Conservation (phyloP, 2,329 filamentous ascomycete species). For the Cercospora janseana region DNA sequence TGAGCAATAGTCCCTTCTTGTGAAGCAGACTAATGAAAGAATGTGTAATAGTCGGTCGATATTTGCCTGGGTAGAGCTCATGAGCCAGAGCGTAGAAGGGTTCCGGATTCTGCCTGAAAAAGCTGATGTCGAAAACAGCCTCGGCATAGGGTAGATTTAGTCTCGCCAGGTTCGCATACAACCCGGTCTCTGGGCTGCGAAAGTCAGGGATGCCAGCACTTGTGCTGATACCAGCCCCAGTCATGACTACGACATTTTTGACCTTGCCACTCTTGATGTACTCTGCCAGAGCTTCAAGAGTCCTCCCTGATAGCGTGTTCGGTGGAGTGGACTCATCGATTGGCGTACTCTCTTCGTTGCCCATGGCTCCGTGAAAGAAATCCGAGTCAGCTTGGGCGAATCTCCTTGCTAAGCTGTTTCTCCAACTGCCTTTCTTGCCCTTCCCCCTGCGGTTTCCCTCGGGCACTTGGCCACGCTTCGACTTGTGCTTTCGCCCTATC, state of each 20-base stretch:
- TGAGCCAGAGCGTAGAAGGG: conserved; percentile 92
- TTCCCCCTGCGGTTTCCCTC: conserved; percentile 29
- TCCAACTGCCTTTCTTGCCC: conserved; percentile 28
- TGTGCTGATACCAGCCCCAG: conserved; percentile 84
- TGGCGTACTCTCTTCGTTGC: conserved; percentile 72
- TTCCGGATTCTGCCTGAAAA: conserved; percentile 77
- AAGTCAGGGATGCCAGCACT: conserved; percentile 82
- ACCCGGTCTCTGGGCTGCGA: conserved; percentile 83
- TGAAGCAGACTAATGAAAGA: conserved; percentile 82
- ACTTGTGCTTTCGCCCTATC: conserved; percentile 54
- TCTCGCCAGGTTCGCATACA: conserved; percentile 87
- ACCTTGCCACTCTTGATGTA: conserved; percentile 70
- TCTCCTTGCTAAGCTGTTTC: conserved; percentile 20
- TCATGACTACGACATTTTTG: conserved; percentile 78
- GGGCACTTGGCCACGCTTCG: conserved; percentile 41
- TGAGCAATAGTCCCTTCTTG: conserved; percentile 72
- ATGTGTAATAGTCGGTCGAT: conserved; percentile 84
- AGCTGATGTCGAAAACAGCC: conserved; percentile 89
- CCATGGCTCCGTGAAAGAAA: conserved; percentile 61
- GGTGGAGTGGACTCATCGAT: conserved; percentile 65
- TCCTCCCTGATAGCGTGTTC: conserved; percentile 64
- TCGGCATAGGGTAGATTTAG: conserved; percentile 85
- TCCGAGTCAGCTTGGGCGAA: conserved; percentile 12
- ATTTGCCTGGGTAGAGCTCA: conserved; percentile 89
- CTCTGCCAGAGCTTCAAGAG: conserved; percentile 71